phyloP scores from a whole-genome alignment of 345 rosid genomes.

The Mercurialis annua region DNA sequence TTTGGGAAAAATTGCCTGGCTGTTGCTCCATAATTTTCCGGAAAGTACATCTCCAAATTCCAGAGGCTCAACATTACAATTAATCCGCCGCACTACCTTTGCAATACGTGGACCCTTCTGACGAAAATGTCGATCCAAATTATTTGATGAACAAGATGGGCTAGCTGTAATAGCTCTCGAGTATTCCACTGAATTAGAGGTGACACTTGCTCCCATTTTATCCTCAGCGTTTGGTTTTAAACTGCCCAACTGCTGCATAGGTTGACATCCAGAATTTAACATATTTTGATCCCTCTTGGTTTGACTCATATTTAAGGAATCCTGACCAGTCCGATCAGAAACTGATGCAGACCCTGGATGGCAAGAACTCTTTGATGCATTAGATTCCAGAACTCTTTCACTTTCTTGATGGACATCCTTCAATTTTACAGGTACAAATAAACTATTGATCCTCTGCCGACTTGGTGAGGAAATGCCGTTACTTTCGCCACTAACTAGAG shows the following conservation, averaged over 20 bases:
- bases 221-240: slow-evolving; percentile 37
- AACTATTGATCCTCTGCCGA: slow-evolving; percentile 24
- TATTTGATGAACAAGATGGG: slow-evolving; percentile 61
- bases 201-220: slow-evolving; percentile 38
- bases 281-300: slow-evolving; percentile 20
- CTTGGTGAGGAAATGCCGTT: slow-evolving; percentile 33
- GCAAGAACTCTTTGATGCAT: slow-evolving; percentile 26
- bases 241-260: slow-evolving; percentile 24
- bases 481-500: slow-evolving; percentile 25
- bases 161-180: slow-evolving; percentile 39
- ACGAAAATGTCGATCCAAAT: slow-evolving; percentile 64
- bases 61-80: slow-evolving; percentile 82
- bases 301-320: slow-evolving; percentile 30
- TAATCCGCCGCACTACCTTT: slow-evolving; percentile 94
- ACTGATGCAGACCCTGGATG: slow-evolving; percentile 29
- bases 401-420: slow-evolving; percentile 34
- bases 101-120: slow-evolving; percentile 99
- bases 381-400: slow-evolving; percentile 31
- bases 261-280: slow-evolving; percentile 28
- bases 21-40: slow-evolving; percentile 83
- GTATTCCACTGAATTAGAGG: slow-evolving; percentile 38
- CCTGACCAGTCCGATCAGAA: slow-evolving; percentile 29
- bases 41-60: slow-evolving; percentile 72
- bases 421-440: slow-evolving; percentile 29
- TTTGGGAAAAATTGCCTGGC: slow-evolving; percentile 84